A percentile compares a stretch with the other conserved stretches of the same genome.
phyloP scores from a whole-genome alignment of 768 basidiomycete species.

The Megacollybia marginata region DNA sequence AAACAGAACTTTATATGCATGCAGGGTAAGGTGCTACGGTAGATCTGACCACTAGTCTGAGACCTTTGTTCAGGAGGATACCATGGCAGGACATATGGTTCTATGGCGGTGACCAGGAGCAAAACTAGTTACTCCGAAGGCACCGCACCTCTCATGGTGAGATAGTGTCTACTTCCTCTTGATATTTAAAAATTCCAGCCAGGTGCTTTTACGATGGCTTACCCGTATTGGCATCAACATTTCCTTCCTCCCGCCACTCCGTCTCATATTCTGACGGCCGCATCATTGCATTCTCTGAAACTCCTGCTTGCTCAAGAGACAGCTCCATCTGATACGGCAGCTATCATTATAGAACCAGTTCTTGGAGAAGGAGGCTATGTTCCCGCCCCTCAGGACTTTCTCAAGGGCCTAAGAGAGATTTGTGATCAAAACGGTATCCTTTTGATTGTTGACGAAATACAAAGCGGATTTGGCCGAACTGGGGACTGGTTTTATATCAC shows the following conservation, averaged over 20 bases:
- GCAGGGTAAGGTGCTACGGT: conserved; percentile 50
- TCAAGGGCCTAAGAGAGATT: conserved; percentile 72
- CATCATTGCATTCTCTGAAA: conserved; percentile 75
- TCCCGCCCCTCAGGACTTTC: conserved; percentile 72
- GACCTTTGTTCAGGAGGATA: conserved; percentile 46
- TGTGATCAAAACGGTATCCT: conserved; percentile 85
- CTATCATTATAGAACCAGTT: conserved; percentile 90
- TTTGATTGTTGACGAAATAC: conserved; percentile 82
- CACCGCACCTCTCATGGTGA: conserved; percentile 75
- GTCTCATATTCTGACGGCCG: conserved; percentile 46
- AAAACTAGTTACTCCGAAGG: conserved; percentile 88
- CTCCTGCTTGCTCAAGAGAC: conserved; percentile 73
- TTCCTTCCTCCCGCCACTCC: conserved; percentile 50
- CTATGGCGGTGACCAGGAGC: conserved; percentile 89
- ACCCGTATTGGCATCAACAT: conserved; percentile 91
- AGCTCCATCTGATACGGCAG: conserved; percentile 79
- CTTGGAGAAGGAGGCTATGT: conserved; percentile 96
- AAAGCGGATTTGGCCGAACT: conserved; percentile 85
- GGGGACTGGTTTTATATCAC: conserved; percentile 79
- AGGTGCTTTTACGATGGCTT: conserved; percentile 74
- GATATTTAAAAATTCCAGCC: conserved; percentile 39
- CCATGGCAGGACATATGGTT: conserved; percentile 90
- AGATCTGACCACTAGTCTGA: neutral
- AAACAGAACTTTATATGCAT: conserved; percentile 85
- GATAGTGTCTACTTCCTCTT: conserved; percentile 1